These are phyloP conservation scores for Inosperma sp. DNA, from an alignment of 768 basidiomycete genomes.

Conservation along the genomic window DNA sequence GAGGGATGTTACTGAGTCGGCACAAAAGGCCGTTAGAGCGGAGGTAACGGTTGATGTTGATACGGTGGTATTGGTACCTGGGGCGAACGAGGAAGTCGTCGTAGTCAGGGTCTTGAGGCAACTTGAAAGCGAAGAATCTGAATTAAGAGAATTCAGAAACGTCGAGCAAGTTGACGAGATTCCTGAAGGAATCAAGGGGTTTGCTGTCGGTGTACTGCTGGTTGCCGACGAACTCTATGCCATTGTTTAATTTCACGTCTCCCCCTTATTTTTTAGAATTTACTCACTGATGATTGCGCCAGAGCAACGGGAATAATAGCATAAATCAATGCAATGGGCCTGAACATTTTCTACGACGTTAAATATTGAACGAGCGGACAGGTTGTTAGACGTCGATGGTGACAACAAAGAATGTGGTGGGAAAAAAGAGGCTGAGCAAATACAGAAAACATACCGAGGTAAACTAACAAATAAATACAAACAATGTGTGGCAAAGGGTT, in stretches of 20 bases:
- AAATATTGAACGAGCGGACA: conserved; percentile 45
- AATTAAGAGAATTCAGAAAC: conserved; percentile 64
- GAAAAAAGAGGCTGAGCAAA: conserved; percentile 13
- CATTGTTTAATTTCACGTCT: neutral
- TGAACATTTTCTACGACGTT: conserved; percentile 40
- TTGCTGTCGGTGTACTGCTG: conserved; percentile 28
- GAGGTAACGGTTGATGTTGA: conserved; percentile 43
- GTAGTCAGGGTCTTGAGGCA: conserved; percentile 63
- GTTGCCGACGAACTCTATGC: conserved; percentile 21
- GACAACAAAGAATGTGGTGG: conserved; percentile 21
- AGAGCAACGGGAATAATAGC: conserved; percentile 46
- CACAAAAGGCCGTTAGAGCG: conserved; percentile 57
- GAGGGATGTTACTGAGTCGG: conserved; percentile 34
- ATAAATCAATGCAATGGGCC: conserved; percentile 49
- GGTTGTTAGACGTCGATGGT: conserved; percentile 35
- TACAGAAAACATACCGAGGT: conserved; percentile 19
- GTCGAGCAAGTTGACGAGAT: conserved; percentile 50
- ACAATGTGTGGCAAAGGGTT: too few relatives aligned
- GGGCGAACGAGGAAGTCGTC: conserved; percentile 52
- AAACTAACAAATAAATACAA: too few relatives aligned
- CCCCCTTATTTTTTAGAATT: neutral
- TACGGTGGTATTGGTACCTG: conserved; percentile 40
- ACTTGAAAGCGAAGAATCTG: conserved; percentile 45
- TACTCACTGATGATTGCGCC: conserved; percentile 46
- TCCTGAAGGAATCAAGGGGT: conserved; percentile 62